A percentile compares a stretch with the other conserved stretches of the same genome.
phyloP scores from a whole-genome alignment of 108 stramenopile genomes.

The Cyclostephanos tholiformis region DNA sequence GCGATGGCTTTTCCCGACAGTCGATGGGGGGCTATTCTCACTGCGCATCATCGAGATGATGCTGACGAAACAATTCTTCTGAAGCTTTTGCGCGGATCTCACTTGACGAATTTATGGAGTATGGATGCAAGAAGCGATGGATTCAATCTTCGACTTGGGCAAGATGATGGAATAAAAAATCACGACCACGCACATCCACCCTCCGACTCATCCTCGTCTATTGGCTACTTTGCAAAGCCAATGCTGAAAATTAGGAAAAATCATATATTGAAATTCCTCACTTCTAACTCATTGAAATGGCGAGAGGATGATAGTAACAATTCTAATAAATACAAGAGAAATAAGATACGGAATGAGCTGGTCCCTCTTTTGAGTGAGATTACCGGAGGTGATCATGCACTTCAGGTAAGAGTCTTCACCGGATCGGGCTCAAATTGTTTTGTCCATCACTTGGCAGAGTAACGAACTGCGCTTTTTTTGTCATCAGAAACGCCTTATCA shows the following conservation, averaged over 20 bases:
- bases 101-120: slow-evolving; percentile 74
- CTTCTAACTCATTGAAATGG: slow-evolving; percentile 53
- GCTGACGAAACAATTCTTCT: slow-evolving; percentile 79
- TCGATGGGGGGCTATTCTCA: slow-evolving; percentile 68
- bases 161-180: not conserved
- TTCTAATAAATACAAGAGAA: slow-evolving; percentile 75
- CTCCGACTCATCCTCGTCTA: not conserved
- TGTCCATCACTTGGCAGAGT: not conserved
- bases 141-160: slow-evolving; percentile 20
- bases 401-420: slow-evolving; percentile 38
- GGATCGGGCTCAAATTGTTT: not conserved
- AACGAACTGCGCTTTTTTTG: not conserved
- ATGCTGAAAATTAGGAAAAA: slow-evolving; percentile 67
- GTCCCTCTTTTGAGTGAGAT: slow-evolving; percentile 78
- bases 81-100: slow-evolving; percentile 81
- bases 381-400: slow-evolving; percentile 51
- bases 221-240: slow-evolving; percentile 70
- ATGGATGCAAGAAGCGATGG: slow-evolving; percentile 57
- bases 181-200: not conserved
- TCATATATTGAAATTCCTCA: slow-evolving; percentile 60
- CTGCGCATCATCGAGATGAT: slow-evolving; percentile 89
- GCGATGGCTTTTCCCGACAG: slow-evolving; percentile 2
- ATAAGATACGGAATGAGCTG: slow-evolving; percentile 86
- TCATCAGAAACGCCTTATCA: slow-evolving; percentile 54
- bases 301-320: slow-evolving; percentile 80